Base-by-base conservation (phyloP, 805 yeast genomes). In the Yarrowia phangngaensis region DNA sequence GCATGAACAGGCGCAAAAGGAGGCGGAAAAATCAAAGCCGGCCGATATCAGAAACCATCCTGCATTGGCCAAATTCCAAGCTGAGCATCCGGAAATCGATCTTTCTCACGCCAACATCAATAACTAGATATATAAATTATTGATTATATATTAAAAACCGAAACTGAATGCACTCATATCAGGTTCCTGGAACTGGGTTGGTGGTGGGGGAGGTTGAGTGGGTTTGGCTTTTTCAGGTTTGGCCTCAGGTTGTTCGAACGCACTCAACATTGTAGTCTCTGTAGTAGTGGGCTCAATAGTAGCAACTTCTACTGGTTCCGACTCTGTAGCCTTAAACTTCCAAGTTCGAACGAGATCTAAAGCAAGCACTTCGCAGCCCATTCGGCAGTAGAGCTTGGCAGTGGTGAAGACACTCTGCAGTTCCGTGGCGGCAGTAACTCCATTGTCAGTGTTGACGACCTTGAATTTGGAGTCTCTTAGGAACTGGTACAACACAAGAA, bases 331-430 rank as follows among this genome's bases (percentile, higher is more conserved):
- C 19, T 38, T 9, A 59, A 87, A 88, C 22, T 66, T 66, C 96
- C 96, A 89, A 52, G 75, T 77, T 38, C 69, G 70, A 1, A 82
- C 68, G 35, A 88, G 62, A 45, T 78, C 72, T 17, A 84, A 60
- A 0, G 88, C 79, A 31, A 90, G 63, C 52, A 79, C 76, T 58
- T 89, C 95, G 65, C 97, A 89, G 0, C 97, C 97, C 95, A 89
- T 86, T 51, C 94, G 70, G 12, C 78, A 72, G 58, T 87, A 84
- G 53, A 87, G 81, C 27, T 73, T 68, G 6, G 84, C 72, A 6
- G 81, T 82, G 54, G 79, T 76, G 9, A 76, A 58, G 12, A 88
- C 73, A 58, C 82, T 80, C 4, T 72, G 68, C 50, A 75, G 77
- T 58, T 90, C 97, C 31, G 64, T 28, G 12, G 36, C 45, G 7